These are phyloP conservation scores for Dioscorea alata DNA, from an alignment of 106 monocot genomes.

Conservation along the genomic window DNA sequence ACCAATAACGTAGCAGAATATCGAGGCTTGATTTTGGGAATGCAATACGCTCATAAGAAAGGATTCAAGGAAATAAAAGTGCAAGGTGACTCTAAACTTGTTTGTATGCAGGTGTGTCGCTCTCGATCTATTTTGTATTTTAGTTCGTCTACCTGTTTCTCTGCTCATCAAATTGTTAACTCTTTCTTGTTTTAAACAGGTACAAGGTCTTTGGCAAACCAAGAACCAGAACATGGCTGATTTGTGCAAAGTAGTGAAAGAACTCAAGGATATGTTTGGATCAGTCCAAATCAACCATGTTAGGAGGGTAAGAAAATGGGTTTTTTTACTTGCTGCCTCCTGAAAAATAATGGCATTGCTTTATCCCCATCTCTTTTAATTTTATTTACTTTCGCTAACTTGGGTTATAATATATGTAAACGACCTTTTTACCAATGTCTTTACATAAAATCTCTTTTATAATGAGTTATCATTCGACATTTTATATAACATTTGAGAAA, in stretches of 20 bases:
- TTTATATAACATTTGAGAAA: neutral
- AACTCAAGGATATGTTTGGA: slow-evolving; percentile 41
- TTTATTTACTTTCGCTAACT: neutral
- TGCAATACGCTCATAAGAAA: slow-evolving; percentile 7
- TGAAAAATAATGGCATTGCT: too few species aligned
- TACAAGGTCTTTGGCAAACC: slow-evolving; percentile 44
- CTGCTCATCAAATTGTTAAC: neutral
- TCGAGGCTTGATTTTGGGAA: slow-evolving; percentile 10
- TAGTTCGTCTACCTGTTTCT: neutral
- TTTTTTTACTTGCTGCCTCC: too few species aligned
- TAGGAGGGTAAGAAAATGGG: slow-evolving; percentile 31
- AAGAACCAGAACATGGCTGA: slow-evolving; percentile 40
- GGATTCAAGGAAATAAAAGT: neutral
- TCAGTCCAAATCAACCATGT: slow-evolving; percentile 62
- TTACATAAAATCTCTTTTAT: neutral
- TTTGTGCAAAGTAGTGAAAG: slow-evolving; percentile 46
- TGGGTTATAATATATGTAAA: neutral
- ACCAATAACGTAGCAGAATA: slow-evolving; percentile 20
- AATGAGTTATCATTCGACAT: neutral
- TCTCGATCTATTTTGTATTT: neutral
- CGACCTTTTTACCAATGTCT: neutral
- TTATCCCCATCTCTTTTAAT: neutral
- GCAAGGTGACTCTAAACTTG: slow-evolving; percentile 13
- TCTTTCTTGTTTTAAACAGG: slow-evolving; percentile 19
- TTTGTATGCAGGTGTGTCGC: slow-evolving; percentile 8